A percentile compares a stretch with the other conserved stretches of the same genome.
These are phyloP conservation scores for Pythium sukuiense DNA, from an alignment of 352 stramenopile species.

Conservation along the genomic window DNA sequence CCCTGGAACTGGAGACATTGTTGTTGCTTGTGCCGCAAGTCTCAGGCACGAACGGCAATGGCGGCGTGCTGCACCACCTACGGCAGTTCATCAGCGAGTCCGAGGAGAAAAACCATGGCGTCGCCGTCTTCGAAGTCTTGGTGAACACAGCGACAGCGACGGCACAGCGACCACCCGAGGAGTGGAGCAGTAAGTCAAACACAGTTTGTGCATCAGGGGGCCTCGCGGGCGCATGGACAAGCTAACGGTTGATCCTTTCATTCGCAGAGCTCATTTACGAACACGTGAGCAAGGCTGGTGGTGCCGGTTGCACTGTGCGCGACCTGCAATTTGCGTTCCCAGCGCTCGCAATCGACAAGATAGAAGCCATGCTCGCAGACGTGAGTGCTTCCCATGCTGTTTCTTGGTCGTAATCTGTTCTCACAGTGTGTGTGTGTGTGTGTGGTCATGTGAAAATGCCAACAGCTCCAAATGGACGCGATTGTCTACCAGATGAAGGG, in stretches of 20 bases:
- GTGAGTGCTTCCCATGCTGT: conserved; percentile 30
- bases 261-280: conserved; percentile 43
- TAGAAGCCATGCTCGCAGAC: conserved; percentile 56
- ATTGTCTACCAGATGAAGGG: conserved; percentile 54
- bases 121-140: conserved; percentile 61
- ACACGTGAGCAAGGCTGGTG: conserved; percentile 37
- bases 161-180: conserved; percentile 34
- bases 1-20: conserved; percentile 58
- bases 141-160: conserved; percentile 17
- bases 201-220: neutral
- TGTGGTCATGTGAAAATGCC: neutral
- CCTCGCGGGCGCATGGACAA: too few species aligned
- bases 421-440: too few species aligned
- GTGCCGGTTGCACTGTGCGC: conserved; percentile 39
- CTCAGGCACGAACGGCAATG: neutral
- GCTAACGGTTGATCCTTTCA: neutral
- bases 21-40: conserved; percentile 37
- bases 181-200: conserved; percentile 52
- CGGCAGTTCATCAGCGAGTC: conserved; percentile 62
- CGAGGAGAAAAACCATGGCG: conserved; percentile 51
- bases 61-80: conserved; percentile 39
- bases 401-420: neutral
- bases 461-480: conserved; percentile 65
- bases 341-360: conserved; percentile 41
- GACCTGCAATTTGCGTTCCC: conserved; percentile 67